Percentiles rank a stretch among this genome's conserved stretches.
phyloP scores from a whole-genome alignment of 768 basidiomycete genomes.

The Pholiota conissans region DNA sequence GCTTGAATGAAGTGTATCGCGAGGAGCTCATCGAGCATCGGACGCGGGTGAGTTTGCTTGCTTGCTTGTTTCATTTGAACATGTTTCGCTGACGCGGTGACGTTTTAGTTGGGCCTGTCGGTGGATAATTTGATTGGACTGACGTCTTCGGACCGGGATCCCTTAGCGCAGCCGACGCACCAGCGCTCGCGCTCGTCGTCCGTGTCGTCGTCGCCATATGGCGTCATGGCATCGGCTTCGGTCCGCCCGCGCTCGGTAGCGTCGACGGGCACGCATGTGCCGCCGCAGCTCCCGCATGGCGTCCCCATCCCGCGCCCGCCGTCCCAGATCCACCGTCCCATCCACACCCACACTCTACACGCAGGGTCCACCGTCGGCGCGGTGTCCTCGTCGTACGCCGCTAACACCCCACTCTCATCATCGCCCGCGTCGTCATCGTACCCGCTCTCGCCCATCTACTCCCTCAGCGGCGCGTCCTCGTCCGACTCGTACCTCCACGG shows the following conservation, averaged over 20 bases:
- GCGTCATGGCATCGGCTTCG: conserved; percentile 18
- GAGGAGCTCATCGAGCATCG: conserved; percentile 83
- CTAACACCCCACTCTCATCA: conserved; percentile 61
- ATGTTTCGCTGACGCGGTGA: conserved; percentile 1
- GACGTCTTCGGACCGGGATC: conserved; percentile 49
- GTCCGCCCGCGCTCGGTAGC: conserved; percentile 27
- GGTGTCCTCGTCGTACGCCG: no score
- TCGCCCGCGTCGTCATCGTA: conserved; percentile 67
- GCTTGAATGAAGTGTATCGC: conserved; percentile 81
- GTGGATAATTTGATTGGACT: conserved; percentile 82
- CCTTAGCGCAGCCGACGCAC: conserved; percentile 73
- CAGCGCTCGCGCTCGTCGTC: conserved; percentile 47
- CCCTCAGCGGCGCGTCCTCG: conserved; percentile 34
- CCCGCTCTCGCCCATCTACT: conserved; percentile 61
- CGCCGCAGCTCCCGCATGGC: conserved; percentile 36
- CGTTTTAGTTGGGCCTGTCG: conserved; percentile 61
- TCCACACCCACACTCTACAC: conserved; percentile 32
- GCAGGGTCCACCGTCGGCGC: conserved; percentile 42
- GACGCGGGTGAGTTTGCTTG: conserved; percentile 64
- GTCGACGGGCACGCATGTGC: not conserved
- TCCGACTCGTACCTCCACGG: not conserved
- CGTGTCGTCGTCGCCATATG: conserved; percentile 45
- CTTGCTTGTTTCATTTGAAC: not conserved
- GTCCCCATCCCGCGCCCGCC: conserved; percentile 78
- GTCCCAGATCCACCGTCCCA: conserved; percentile 60